Percentiles rank a stretch among this genome's conserved stretches.
Evolutionary conservation across 805 yeast genomes (phyloP).

Genomic region (Tetrapisispora iriomotensis): DNA sequence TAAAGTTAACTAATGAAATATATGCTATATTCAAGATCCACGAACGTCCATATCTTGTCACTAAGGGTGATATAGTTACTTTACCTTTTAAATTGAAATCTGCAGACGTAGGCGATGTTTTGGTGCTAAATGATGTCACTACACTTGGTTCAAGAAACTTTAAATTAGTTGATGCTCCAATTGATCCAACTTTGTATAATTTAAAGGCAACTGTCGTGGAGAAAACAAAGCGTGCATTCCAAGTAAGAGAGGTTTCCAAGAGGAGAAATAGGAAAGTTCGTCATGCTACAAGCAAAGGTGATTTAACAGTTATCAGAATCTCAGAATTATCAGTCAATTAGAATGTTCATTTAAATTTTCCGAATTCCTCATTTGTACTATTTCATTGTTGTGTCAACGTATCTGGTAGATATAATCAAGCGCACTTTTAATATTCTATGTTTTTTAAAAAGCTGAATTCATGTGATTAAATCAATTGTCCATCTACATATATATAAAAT

Average conservation of each 20-base stretch:
- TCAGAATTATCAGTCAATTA: constrained; percentile 53
- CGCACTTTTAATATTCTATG: no score
- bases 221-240: constrained; percentile 71
- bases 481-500: no score
- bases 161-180: constrained; percentile 49
- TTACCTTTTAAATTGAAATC: constrained; percentile 70
- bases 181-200: constrained; percentile 44
- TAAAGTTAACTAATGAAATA: constrained; percentile 57
- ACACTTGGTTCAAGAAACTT: constrained; percentile 80
- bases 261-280: constrained; percentile 70
- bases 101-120: constrained; percentile 75
- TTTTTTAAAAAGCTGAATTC: no score
- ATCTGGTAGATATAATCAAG: no score
- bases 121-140: constrained; percentile 63
- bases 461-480: no score
- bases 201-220: constrained; percentile 77
- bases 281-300: constrained; percentile 57
- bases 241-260: constrained; percentile 63
- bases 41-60: constrained; percentile 77
- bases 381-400: no score
- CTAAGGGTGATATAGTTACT: constrained; percentile 78
- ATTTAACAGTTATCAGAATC: constrained; percentile 67
- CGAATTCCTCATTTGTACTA: no score
- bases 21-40: constrained; percentile 80
- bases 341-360: no score